Evolutionary conservation across 768 basidiomycete species (phyloP).

Genomic region (Russula vinacea): DNA sequence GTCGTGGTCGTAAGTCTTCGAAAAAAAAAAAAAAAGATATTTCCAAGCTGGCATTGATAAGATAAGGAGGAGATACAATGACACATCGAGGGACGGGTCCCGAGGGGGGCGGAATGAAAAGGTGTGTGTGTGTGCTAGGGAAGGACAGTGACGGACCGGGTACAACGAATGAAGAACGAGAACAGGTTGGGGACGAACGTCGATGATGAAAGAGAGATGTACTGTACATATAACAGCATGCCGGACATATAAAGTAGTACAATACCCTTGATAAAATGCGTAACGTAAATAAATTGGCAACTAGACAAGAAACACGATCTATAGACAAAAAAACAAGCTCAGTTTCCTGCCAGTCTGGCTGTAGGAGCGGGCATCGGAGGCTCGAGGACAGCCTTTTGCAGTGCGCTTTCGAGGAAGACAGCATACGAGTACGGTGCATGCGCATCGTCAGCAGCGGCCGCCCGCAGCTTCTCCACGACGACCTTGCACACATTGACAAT

Average conservation of each 20-base stretch:
- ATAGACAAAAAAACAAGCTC: background rate
- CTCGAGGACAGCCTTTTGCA: constrained; percentile 13
- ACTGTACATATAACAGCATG: constrained; percentile 3
- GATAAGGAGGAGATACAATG: too few relatives aligned
- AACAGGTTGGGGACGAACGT: too few relatives aligned
- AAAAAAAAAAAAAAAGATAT: too few relatives aligned
- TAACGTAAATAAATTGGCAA: constrained; percentile 2
- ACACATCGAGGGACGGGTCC: too few relatives aligned
- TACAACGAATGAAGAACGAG: background rate
- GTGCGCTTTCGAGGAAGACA: constrained; percentile 20
- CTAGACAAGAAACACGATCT: constrained; percentile 6
- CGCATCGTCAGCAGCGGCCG: constrained; percentile 18
- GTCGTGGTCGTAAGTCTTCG: too few relatives aligned
- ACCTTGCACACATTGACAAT: constrained; percentile 8
- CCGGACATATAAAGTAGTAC: constrained; percentile 4
- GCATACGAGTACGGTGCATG: constrained; percentile 25
- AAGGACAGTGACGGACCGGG: background rate
- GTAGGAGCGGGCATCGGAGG: constrained; percentile 34
- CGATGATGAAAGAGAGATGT: background rate
- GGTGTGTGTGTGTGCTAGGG: too few relatives aligned
- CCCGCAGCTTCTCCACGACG: constrained; percentile 4
- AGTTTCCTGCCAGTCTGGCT: constrained; percentile 39
- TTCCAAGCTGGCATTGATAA: too few relatives aligned
- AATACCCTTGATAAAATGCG: background rate
- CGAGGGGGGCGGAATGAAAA: too few relatives aligned